phyloP scores from a whole-genome alignment of 345 rosid species.

The Lagerstroemia speciosa region DNA sequence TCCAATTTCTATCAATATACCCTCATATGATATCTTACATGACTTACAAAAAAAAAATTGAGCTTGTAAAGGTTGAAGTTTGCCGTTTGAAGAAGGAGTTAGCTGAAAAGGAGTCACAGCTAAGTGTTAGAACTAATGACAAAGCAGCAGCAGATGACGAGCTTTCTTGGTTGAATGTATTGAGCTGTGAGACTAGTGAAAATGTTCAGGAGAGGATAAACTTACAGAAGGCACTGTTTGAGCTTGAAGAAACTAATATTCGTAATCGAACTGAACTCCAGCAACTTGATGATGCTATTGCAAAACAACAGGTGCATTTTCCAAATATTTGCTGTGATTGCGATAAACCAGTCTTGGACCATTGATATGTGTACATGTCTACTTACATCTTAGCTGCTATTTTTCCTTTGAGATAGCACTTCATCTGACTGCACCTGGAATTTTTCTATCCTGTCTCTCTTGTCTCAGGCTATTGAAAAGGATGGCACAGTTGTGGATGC shows the following conservation, averaged over 20 bases:
- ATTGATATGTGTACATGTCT: not conserved
- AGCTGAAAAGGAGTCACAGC: slow-evolving; percentile 76
- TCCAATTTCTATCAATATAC: not conserved
- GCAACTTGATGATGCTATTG: slow-evolving; percentile 79
- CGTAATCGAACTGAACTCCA: slow-evolving; percentile 69
- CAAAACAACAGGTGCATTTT: slow-evolving; percentile 58
- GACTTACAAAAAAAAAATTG: slow-evolving; percentile 3
- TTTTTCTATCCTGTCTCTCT: not conserved
- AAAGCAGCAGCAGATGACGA: slow-evolving; percentile 76
- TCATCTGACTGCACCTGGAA: not conserved
- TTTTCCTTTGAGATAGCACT: not conserved
- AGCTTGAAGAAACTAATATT: slow-evolving; percentile 84
- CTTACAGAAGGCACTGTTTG: slow-evolving; percentile 83
- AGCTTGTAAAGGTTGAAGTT: slow-evolving; percentile 61
- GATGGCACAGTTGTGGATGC: slow-evolving; percentile 49
- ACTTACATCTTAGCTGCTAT: not conserved
- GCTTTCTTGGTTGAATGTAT: slow-evolving; percentile 72
- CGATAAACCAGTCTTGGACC: not conserved
- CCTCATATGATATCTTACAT: not conserved
- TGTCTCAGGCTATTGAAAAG: slow-evolving; percentile 48
- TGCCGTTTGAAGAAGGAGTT: slow-evolving; percentile 68
- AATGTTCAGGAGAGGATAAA: slow-evolving; percentile 91
- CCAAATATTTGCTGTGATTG: not conserved
- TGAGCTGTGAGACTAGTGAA: slow-evolving; percentile 92
- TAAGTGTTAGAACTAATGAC: slow-evolving; percentile 62